Base-by-base conservation (phyloP, 768 basidiomycete species). In the Lactarius vividus region DNA sequence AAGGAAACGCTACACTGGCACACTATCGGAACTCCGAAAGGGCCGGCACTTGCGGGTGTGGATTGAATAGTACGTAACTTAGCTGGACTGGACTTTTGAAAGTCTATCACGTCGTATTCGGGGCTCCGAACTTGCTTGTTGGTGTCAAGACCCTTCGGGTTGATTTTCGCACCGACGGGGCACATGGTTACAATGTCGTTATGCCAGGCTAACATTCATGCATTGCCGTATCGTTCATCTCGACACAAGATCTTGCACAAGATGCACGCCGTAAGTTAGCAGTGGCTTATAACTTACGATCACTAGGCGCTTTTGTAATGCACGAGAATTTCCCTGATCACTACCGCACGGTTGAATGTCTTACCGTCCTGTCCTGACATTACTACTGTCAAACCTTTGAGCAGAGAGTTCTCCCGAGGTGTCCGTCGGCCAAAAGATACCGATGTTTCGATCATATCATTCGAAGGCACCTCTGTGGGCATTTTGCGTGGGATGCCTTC, bases 341-440 rank as follows among this genome's bases (percentile, higher is more conserved):
- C 83, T 1, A 92, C 85, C 2, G 89, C 92, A 20, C 86, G 75
- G 74, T 80, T 81, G 73, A 93, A 94, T 75, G 85, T 79, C n/a
- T 86, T 89, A 61, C 92, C 77, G 71, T 86, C 85, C 16, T 29
- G 85, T 84, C 15, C 86, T 76, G 66, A 83, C 73, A 18, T 82
- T 80, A 1, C 68, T 57, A 69, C 85, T 85, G 8, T 26, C 58
- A 10, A 83, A 88, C 5, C 82, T 82, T 20, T 80, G 74, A 0
- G 86, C 85, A 0, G 83, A 2, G 84, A 84, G 72, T 88, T 88
- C 46, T 61, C 72, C 89, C 89, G 35, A 91, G 73, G 79, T 69
- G 72, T n/a, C 62, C 66, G 69, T 85, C 83, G 0, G 83, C 77
- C 84, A 88, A 8, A 81, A 77, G 66, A 91, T 89, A 74, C 86